These are phyloP conservation scores for Ustilago tritici DNA, from an alignment of 1,284 basidiomycete species.

Conservation along the genomic window DNA sequence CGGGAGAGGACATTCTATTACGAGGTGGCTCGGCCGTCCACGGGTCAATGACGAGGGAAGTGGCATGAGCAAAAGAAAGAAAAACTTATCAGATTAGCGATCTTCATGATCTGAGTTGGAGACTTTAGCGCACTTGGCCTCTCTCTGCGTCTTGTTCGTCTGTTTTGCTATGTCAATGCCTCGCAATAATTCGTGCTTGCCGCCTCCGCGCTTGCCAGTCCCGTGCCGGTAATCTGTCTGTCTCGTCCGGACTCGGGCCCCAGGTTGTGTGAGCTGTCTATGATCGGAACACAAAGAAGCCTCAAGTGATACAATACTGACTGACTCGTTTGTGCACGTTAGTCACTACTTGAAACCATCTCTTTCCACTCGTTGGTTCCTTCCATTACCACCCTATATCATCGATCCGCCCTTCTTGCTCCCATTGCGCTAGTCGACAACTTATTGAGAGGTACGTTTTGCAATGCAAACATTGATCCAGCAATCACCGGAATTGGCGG, in stretches of 20 bases:
- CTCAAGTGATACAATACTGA: conserved; percentile 1
- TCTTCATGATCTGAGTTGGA: conserved; percentile 19
- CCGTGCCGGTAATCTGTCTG: not conserved
- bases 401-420: not conserved
- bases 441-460: not conserved
- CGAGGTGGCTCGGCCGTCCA: not conserved
- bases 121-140: conserved; percentile 14
- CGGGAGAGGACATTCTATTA: not conserved
- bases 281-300: not conserved
- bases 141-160: not conserved
- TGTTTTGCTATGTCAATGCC: not conserved
- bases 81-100: conserved; percentile 41
- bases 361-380: not conserved
- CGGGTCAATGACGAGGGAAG: too few relatives aligned
- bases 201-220: not conserved
- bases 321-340: not conserved
- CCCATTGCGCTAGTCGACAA: not conserved
- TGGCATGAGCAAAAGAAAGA: conserved; percentile 11
- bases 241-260: not conserved
- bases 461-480: not conserved
- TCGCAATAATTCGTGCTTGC: not conserved
- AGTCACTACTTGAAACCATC: not conserved
- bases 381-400: not conserved
- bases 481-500: too few relatives aligned
- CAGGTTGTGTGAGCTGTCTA: not conserved